A percentile compares a stretch with the other conserved stretches of the same genome.
Conservation (phyloP, 345 rosid species). For the Melastoma malabathricum region DNA sequence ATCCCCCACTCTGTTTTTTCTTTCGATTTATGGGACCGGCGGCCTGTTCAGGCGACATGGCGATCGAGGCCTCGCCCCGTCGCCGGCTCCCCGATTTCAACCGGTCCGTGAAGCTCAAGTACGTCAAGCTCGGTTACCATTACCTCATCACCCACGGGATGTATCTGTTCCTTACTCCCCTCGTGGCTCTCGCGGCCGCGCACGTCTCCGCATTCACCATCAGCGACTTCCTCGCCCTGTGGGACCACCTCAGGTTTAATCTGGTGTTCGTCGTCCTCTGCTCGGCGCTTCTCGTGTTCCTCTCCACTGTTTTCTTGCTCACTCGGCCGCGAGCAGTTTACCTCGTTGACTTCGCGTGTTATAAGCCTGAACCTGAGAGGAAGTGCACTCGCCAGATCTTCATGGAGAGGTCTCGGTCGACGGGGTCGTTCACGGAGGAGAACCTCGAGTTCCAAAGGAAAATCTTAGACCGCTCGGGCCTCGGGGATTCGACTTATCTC, state of each 20-base stretch:
- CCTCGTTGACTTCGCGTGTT: conserved; percentile 31
- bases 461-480: conserved; percentile 39
- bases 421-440: conserved; percentile 24
- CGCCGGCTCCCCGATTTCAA: conserved; percentile 28
- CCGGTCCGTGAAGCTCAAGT: conserved; percentile 35
- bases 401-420: conserved; percentile 16
- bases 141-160: conserved; percentile 24
- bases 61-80: conserved; percentile 12
- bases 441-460: conserved; percentile 34
- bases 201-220: conserved; percentile 29
- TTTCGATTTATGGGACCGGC: conserved; percentile 9
- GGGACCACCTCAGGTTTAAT: conserved; percentile 41
- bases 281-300: conserved; percentile 29
- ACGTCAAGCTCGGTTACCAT: conserved; percentile 37
- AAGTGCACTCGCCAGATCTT: conserved; percentile 25
- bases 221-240: conserved; percentile 26
- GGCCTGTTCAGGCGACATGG: conserved; percentile 5
- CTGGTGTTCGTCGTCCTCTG: conserved; percentile 28
- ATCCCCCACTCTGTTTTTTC: no score
- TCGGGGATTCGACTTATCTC: conserved; percentile 40
- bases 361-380: conserved; percentile 26
- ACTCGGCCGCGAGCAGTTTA: conserved; percentile 34
- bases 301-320: conserved; percentile 30
- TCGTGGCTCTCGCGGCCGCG: conserved; percentile 19
- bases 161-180: conserved; percentile 30